A percentile compares a stretch with the other conserved stretches of the same genome.
Evolutionary conservation across 2,329 filamentous ascomycete species (phyloP).

Genomic region (Purpureocillium takamizusanense): DNA sequence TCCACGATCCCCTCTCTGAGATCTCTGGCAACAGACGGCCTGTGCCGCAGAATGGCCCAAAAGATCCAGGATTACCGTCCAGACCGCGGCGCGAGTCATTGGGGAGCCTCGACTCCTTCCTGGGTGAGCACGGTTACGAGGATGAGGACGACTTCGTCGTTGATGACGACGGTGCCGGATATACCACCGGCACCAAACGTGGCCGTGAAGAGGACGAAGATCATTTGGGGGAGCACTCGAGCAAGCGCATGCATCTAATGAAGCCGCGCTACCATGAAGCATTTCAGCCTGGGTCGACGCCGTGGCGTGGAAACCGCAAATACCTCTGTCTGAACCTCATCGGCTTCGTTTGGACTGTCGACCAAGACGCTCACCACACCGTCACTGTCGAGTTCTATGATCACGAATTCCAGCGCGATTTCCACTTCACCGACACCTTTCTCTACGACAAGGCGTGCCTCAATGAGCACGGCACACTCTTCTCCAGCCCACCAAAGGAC

Average conservation of each 20-base stretch:
- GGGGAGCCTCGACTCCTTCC: constrained; percentile 76
- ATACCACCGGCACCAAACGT: constrained; percentile 54
- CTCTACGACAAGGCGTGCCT: constrained; percentile 94
- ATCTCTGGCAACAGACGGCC: constrained; percentile 56
- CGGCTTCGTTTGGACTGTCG: constrained; percentile 93
- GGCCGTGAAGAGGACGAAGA: constrained; percentile 43
- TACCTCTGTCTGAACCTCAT: constrained; percentile 91
- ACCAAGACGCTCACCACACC: constrained; percentile 88
- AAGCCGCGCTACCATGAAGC: constrained; percentile 67
- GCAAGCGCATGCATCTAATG: constrained; percentile 39
- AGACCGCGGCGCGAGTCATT: constrained; percentile 52
- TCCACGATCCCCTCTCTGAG: constrained; percentile 69
- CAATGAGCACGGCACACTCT: constrained; percentile 74
- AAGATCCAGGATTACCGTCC: constrained; percentile 36
- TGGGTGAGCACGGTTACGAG: constrained; percentile 47
- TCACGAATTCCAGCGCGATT: constrained; percentile 81
- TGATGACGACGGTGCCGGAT: constrained; percentile 92
- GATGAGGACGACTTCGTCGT: constrained; percentile 76
- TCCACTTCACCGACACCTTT: constrained; percentile 95
- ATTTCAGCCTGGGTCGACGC: constrained; percentile 91
- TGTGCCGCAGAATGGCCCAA: constrained; percentile 41
- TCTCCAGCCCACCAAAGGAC: constrained; percentile 66
- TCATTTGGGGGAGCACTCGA: constrained; percentile 28
- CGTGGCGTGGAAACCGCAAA: constrained; percentile 88
- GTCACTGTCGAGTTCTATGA: constrained; percentile 98